Percentiles rank a stretch among this genome's conserved stretches.
phyloP scores from a whole-genome alignment of 2,329 filamentous ascomycete genomes.

The Metarhizium sp. region DNA sequence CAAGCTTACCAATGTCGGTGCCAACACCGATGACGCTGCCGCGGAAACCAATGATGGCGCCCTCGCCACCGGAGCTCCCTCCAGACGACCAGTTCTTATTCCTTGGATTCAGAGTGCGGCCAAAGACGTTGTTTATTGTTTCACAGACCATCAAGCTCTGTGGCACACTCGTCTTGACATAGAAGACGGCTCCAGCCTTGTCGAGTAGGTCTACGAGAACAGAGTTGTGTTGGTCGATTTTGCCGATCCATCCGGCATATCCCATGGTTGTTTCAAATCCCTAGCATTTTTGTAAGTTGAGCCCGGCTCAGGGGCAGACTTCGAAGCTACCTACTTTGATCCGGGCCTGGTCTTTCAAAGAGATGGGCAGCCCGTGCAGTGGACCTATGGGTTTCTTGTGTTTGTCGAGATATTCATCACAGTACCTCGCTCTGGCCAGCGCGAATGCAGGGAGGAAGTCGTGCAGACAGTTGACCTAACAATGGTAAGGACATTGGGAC shows the following conservation, averaged over 20 bases:
- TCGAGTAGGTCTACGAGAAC: conserved; percentile 16
- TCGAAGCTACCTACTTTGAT: conserved; percentile 4
- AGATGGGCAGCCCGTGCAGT: conserved; percentile 16
- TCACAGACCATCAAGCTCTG: conserved; percentile 51
- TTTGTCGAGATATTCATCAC: too few relatives aligned
- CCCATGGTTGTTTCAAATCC: conserved; percentile 16
- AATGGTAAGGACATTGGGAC: too few relatives aligned
- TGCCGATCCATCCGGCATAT: conserved; percentile 15
- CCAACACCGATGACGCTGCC: too few relatives aligned
- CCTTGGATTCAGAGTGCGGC: conserved; percentile 16
- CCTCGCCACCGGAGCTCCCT: too few relatives aligned
- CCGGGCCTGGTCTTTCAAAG: conserved; percentile 16
- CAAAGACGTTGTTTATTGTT: conserved; percentile 29
- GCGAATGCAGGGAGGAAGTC: too few relatives aligned
- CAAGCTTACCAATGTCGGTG: too few relatives aligned
- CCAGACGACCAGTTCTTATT: conserved; percentile 20
- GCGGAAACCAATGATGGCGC: too few relatives aligned
- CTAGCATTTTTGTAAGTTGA: neutral
- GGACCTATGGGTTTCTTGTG: conserved; percentile 9
- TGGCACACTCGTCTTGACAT: conserved; percentile 38
- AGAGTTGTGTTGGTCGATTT: conserved; percentile 10
- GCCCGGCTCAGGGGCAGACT: neutral
- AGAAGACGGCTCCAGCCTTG: conserved; percentile 18
- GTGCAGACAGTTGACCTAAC: too few relatives aligned
- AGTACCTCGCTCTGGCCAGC: too few relatives aligned